Evolutionary conservation across 305 asterid genomes (phyloP), one percentile per base, ranked within the genome.

Genomic region (Withania somnifera): DNA sequence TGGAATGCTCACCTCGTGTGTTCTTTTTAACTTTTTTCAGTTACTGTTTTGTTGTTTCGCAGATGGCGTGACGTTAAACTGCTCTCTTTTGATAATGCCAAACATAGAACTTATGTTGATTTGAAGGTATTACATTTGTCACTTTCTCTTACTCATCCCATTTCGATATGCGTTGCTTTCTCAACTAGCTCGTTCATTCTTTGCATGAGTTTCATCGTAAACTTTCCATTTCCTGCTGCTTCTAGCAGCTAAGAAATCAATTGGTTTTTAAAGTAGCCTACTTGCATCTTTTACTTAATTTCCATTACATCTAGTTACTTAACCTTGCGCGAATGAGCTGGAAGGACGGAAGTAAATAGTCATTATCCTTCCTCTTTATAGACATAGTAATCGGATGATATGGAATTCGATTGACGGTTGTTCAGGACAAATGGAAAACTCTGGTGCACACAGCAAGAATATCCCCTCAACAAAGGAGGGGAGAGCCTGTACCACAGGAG

Each of bases 41-140:
- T 34, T 75, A 75, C 26, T 9, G 64, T 42, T 45, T 38, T 9
- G 24, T 66, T 22, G 38, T 13, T 87, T 71, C 79, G 91, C 94
- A 96, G 99, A 84, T 96, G 99, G 99, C 98, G 98, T 3, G 98
- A 94, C 53, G 98, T 96, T 19, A 96, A 96, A 88, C 87, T 96
- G 83, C 89, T 94, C 66, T 97, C 99, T 77, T 96, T 96, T 47
- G 98, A 96, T 34, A 89, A 88, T 82, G 97, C 98, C 79, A 92
- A 93, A 38, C 98, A 96, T 61, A 88, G 99, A 86, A 96, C 99
- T 64, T 96, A 93, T 28, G 99, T 96, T 14, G 99, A 96, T 88
- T 86, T 96, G 90, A 96, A 96, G 98, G 99, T 96, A 71, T 6
- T 80, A 22, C 64, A 47, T 57, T 71, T 42, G 14, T 81, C 11